Evolutionary conservation across 2,329 filamentous ascomycete genomes (phyloP).

Genomic region (Sarocladium strictum): DNA sequence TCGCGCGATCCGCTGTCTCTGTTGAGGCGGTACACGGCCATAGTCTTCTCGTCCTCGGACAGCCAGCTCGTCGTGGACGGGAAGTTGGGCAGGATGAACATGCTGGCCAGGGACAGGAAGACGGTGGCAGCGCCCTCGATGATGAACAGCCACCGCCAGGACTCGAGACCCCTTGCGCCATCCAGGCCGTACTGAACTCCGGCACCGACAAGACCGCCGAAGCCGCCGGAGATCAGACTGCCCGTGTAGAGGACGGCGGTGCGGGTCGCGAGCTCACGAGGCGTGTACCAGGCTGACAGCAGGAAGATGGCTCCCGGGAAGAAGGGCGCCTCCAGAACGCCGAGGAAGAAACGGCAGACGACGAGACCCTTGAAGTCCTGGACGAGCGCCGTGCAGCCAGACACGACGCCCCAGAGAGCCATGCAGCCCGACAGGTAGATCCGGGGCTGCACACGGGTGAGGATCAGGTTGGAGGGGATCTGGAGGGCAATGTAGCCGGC

Average conservation of each 20-base stretch:
- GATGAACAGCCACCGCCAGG: constrained; percentile 27
- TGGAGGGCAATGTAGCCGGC: constrained; percentile 30
- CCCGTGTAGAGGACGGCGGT: constrained; percentile 27
- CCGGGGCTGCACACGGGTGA: constrained; percentile 36
- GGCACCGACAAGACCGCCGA: constrained; percentile 37
- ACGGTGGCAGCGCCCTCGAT: background rate
- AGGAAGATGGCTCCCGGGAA: constrained; percentile 23
- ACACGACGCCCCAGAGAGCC: constrained; percentile 21
- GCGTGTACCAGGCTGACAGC: constrained; percentile 22
- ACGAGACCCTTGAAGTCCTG: constrained; percentile 15
- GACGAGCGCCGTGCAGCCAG: constrained; percentile 14
- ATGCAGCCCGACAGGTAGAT: constrained; percentile 27
- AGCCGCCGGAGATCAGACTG: constrained; percentile 31
- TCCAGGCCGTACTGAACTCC: constrained; percentile 30
- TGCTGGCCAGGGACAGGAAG: background rate
- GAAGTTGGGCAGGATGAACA: background rate
- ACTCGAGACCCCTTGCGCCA: constrained; percentile 31
- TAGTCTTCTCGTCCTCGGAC: background rate
- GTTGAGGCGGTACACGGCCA: constrained; percentile 10
- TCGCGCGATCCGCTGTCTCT: constrained; percentile 12
- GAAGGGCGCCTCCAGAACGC: constrained; percentile 18
- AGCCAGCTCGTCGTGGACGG: constrained; percentile 25
- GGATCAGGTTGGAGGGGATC: constrained; percentile 40
- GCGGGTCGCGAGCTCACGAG: constrained; percentile 19
- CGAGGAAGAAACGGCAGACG: constrained; percentile 17